Evolutionary conservation across 176 grass and related monocot species (phyloP).

Genomic region (Tillandsia fasciculata): DNA sequence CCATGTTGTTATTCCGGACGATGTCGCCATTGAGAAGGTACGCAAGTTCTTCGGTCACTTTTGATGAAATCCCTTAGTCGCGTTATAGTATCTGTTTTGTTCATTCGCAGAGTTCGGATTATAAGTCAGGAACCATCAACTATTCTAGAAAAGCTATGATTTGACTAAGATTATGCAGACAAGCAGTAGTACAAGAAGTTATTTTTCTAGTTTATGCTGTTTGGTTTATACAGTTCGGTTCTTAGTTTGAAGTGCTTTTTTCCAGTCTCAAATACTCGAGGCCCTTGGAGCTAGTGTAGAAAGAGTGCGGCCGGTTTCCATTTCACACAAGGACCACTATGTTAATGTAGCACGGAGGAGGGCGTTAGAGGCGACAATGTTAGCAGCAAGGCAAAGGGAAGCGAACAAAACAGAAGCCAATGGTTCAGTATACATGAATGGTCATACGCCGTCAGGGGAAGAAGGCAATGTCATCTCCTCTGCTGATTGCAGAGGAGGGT

Average conservation of each 20-base stretch:
- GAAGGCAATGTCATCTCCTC: constrained; percentile 13
- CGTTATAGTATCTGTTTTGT: not conserved
- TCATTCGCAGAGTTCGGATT: too few relatives aligned
- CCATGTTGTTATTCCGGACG: constrained; percentile 90
- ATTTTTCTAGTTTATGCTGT: not conserved
- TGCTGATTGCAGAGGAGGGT: constrained; percentile 52
- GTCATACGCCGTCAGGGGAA: constrained; percentile 11
- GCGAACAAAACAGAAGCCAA: constrained; percentile 9
- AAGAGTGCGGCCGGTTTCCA: constrained; percentile 84
- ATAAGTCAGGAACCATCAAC: not conserved
- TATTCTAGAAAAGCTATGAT: not conserved
- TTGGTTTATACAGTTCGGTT: not conserved
- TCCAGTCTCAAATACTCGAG: constrained; percentile 91
- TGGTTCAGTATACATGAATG: constrained; percentile 15
- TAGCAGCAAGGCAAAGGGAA: constrained; percentile 23
- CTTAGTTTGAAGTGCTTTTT: not conserved
- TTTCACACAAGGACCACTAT: constrained; percentile 81
- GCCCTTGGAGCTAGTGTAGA: constrained; percentile 85
- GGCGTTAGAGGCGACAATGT: constrained; percentile 56
- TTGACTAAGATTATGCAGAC: not conserved
- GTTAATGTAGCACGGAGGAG: constrained; percentile 94
- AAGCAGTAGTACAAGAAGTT: not conserved
- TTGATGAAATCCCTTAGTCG: not conserved
- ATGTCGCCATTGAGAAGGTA: constrained; percentile 96
- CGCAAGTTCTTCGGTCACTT: not conserved